phyloP scores from a whole-genome alignment of 495 filamentous ascomycete species.

The Lepraria neglecta region DNA sequence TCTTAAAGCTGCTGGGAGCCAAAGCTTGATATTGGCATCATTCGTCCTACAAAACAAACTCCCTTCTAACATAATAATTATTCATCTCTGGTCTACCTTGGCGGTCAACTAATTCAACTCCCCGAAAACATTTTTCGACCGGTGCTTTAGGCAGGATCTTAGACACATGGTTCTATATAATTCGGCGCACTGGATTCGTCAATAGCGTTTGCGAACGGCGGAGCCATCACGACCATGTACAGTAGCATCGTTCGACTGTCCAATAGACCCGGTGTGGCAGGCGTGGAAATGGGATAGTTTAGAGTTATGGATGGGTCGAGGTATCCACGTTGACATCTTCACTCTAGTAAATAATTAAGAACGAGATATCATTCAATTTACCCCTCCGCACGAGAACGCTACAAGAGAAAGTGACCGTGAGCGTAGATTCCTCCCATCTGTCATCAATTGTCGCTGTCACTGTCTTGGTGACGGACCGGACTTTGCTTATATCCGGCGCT shows the following conservation, averaged over 20 bases:
- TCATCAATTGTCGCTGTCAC: too few species aligned
- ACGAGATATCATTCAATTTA: too few species aligned
- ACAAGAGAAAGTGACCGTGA: too few species aligned
- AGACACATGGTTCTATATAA: too few species aligned
- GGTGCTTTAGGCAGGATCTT: too few species aligned
- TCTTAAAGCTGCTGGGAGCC: conserved; percentile 48
- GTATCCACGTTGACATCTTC: too few species aligned
- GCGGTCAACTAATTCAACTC: too few species aligned
- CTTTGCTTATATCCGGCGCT: neutral
- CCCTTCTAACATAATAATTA: neutral
- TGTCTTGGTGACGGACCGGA: neutral
- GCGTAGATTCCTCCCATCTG: too few species aligned
- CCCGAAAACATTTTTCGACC: too few species aligned
- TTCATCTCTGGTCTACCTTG: too few species aligned
- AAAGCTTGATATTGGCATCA: conserved; percentile 14
- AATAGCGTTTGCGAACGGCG: neutral
- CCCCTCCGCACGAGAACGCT: too few species aligned
- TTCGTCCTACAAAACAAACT: neutral
- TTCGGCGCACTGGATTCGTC: neutral
- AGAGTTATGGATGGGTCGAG: neutral
- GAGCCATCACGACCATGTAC: neutral
- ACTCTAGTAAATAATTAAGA: too few species aligned
- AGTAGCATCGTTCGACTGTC: neutral
- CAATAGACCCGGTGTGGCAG: neutral
- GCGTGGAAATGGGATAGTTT: neutral